Percentiles rank a stretch among this genome's conserved stretches.
Conservation (phyloP, 805 yeast species). For the Saccharomyces mikatae region DNA sequence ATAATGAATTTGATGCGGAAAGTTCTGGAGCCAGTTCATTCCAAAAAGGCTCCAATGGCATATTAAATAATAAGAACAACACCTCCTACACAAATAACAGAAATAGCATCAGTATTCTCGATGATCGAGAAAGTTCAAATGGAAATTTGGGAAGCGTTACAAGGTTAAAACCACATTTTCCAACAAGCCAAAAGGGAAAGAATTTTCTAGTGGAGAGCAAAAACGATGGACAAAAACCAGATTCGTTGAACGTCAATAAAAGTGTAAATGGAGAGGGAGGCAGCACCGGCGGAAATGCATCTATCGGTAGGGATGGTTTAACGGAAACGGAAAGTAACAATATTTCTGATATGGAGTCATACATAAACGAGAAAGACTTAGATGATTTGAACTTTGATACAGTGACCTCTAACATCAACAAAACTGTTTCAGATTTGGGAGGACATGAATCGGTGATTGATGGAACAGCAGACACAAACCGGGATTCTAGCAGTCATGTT, state of each 20-base stretch:
- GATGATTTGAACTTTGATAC: conserved; percentile 18
- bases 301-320: background rate
- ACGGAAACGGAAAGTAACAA: background rate
- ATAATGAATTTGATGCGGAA: conserved; percentile 1
- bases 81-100: background rate
- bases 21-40: background rate
- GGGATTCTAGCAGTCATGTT: background rate
- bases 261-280: conserved; percentile 1
- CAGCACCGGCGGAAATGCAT: background rate
- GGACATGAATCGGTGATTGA: background rate
- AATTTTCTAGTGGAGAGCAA: conserved; percentile 5
- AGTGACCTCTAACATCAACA: conserved; percentile 6
- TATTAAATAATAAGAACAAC: background rate
- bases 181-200: conserved; percentile 5
- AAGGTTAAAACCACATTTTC: conserved; percentile 12
- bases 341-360: conserved; percentile 27
- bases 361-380: conserved; percentile 27
- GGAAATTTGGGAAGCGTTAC: conserved; percentile 10
- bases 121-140: background rate
- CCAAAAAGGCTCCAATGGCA: background rate
- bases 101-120: background rate
- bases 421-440: conserved; percentile 2
- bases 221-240: conserved; percentile 6
- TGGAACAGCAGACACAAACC: background rate
- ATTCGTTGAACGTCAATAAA: conserved; percentile 1